Evolutionary conservation across 73 alveolate species (phyloP), one percentile per base, ranked within the genome.

Genomic region (Paramecium sonneborni): DNA sequence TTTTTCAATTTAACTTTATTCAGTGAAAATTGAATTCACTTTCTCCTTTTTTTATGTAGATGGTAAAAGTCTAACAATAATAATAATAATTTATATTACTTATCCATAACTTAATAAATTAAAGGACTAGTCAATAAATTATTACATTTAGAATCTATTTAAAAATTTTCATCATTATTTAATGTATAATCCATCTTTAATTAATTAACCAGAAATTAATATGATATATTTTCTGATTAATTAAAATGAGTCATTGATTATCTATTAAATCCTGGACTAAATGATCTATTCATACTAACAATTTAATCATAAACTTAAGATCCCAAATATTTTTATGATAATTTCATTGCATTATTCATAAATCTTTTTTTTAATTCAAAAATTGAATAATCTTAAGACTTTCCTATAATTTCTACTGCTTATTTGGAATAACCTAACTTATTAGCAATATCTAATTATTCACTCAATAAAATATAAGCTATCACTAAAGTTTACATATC

Each of bases 251-350:
- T 10, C 26, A 62, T 3, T 62, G 84, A 62, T 62, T 26, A 30
- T 12, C 84, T 26, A 62, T 62, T 62, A 12, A 62, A 62, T 30
- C 84, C 84, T 18, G 90, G 76, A 44, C 90, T 79, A 11, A 38
- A 38, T 0, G 46, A 30, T 30, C 76, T 32, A 21, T 79, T 30
- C 90, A 79, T 72, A 30, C 48, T 14, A 20, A 15, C 30, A 38
- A 43, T 24, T 79, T 46, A 24, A 24, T 39, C 90, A 20, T 30
- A 79, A 23, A 79, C 20, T 20, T 23, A 46, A 9, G 44, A 37
- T 11, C 76, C 90, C 1, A 79, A 28, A 79, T 79, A 79, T 46
- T 79, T 79, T 20, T 79, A 62, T 30, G 90, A 39, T 24, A 79
- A 44, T 21, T 14, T 39, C 28, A 34, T 23, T 11, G 90, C 90